Conservation (phyloP, 345 rosid species). For the Citropsis articulata region DNA sequence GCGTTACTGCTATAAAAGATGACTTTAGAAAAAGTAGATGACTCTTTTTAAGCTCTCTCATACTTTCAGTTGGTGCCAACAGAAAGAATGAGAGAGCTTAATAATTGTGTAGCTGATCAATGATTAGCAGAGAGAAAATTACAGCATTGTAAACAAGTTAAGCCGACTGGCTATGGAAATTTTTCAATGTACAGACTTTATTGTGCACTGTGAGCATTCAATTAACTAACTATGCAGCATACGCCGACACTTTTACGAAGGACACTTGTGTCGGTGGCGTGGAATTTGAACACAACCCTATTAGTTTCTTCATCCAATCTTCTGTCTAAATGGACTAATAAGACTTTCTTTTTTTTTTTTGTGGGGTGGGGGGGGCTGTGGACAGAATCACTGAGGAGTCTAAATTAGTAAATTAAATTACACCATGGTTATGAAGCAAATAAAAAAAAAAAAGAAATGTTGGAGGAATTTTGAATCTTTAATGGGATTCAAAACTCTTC, state of each 20-base stretch:
- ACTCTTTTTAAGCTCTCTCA: too few relatives aligned
- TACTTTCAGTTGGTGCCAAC: too few relatives aligned
- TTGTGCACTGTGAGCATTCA: not conserved
- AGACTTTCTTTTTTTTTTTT: too few relatives aligned
- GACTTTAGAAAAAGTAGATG: not conserved
- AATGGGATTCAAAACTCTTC: too few relatives aligned
- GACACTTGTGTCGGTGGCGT: slow-evolving; percentile 10
- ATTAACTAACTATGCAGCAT: not conserved
- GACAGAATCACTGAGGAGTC: too few relatives aligned
- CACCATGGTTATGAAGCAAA: too few relatives aligned
- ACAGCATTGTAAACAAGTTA: not conserved
- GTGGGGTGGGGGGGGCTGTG: too few relatives aligned
- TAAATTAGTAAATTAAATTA: too few relatives aligned
- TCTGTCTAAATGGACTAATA: not conserved
- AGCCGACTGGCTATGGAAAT: not conserved
- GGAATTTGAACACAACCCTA: not conserved
- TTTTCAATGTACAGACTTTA: not conserved
- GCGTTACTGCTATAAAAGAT: not conserved
- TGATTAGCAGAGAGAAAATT: too few relatives aligned
- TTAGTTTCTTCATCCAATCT: not conserved
- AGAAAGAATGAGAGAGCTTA: not conserved
- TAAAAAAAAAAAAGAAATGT: too few relatives aligned
- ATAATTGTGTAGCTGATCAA: not conserved
- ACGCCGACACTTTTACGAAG: slow-evolving; percentile 7
- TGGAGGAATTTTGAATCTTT: too few relatives aligned